These are phyloP conservation scores for Bipolaris victoriae DNA, from an alignment of 2,329 filamentous ascomycete species.

Conservation along the genomic window DNA sequence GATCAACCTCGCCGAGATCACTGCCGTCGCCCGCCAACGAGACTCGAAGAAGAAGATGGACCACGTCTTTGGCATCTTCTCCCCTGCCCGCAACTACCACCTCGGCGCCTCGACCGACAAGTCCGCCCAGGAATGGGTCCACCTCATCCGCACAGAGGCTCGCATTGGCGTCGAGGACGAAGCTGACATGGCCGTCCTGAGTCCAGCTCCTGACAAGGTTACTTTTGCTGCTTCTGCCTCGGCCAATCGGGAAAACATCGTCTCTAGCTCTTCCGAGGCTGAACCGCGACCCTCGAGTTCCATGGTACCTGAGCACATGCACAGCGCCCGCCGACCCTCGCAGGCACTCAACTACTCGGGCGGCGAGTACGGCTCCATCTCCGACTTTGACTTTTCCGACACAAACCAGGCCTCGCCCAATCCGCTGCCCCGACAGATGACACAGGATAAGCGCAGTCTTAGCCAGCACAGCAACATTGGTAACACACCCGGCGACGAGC, in stretches of 20 bases:
- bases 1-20: constrained; percentile 86
- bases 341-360: constrained; percentile 68
- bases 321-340: constrained; percentile 61
- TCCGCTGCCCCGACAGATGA: constrained; percentile 38
- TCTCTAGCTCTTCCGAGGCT: constrained; percentile 56
- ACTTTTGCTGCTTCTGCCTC: constrained; percentile 52
- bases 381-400: constrained; percentile 89
- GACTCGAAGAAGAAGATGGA: constrained; percentile 86
- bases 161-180: constrained; percentile 83
- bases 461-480: constrained; percentile 67
- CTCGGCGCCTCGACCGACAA: constrained; percentile 75
- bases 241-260: constrained; percentile 33
- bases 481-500: constrained; percentile 68
- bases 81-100: constrained; percentile 88
- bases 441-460: constrained; percentile 56
- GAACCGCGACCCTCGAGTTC: constrained; percentile 44
- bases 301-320: constrained; percentile 38
- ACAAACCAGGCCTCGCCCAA: constrained; percentile 63
- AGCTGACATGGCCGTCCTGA: constrained; percentile 77
- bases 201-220: constrained; percentile 63
- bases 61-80: constrained; percentile 91
- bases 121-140: constrained; percentile 87
- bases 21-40: constrained; percentile 85
- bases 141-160: constrained; percentile 77
- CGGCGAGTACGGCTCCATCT: constrained; percentile 76